phyloP scores from a whole-genome alignment of 2,329 filamentous ascomycete species.

The Cladosporium sp. region DNA sequence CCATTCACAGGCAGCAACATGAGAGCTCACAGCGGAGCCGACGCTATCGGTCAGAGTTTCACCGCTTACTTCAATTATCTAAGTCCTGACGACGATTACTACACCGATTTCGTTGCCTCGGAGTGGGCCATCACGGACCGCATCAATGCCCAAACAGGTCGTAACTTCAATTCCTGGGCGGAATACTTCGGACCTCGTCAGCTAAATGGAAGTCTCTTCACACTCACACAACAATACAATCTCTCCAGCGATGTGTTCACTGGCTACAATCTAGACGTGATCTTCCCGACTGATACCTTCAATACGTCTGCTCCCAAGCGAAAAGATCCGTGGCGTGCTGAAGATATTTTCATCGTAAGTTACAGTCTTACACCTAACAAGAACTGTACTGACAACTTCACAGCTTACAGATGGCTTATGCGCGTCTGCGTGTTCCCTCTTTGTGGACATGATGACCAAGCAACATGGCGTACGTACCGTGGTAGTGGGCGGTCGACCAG shows the following conservation, averaged over 20 bases:
- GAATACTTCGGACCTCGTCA: slow-evolving; percentile 33
- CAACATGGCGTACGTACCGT: slow-evolving; percentile 35
- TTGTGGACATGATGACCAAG: slow-evolving; percentile 39
- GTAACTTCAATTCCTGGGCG: slow-evolving; percentile 33
- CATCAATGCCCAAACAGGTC: slow-evolving; percentile 25
- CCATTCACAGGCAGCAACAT: slow-evolving; percentile 26
- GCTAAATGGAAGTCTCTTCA: slow-evolving; percentile 43
- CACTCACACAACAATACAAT: slow-evolving; percentile 40
- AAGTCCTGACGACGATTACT: slow-evolving; percentile 39
- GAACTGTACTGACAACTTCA: neutral
- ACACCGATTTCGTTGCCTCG: slow-evolving; percentile 43
- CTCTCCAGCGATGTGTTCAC: slow-evolving; percentile 43
- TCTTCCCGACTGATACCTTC: slow-evolving; percentile 29
- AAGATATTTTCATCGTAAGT: slow-evolving; percentile 44
- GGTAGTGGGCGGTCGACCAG: slow-evolving; percentile 41
- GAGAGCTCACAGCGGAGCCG: slow-evolving; percentile 43
- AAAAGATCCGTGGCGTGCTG: slow-evolving; percentile 39
- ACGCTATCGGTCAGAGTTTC: slow-evolving; percentile 45
- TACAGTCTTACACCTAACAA: neutral
- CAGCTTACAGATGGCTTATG: slow-evolving; percentile 40
- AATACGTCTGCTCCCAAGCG: slow-evolving; percentile 29
- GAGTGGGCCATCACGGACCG: slow-evolving; percentile 27
- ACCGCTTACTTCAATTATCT: slow-evolving; percentile 26
- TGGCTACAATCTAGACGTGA: slow-evolving; percentile 24
- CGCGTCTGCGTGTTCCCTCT: slow-evolving; percentile 45